Conservation (phyloP, 2,329 filamentous ascomycete species). For the Fusarium palustre region DNA sequence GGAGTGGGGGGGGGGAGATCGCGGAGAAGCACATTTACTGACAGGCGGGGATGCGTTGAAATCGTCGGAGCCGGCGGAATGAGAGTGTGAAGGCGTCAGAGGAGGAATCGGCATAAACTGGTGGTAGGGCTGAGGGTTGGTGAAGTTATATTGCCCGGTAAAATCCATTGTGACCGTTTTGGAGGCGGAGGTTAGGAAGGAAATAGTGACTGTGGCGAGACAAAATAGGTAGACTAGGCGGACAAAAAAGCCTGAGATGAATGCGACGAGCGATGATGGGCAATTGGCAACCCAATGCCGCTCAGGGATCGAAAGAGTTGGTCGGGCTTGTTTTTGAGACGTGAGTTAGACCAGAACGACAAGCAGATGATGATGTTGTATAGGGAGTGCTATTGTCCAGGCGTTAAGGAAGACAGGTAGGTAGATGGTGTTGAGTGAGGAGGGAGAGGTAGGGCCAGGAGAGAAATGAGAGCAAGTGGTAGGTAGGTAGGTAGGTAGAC, state of each 20-base stretch:
- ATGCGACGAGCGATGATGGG: neutral
- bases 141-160: conserved; percentile 60
- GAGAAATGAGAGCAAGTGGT: neutral
- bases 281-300: conserved; percentile 12
- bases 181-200: conserved; percentile 6
- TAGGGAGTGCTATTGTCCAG: conserved; percentile 23
- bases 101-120: conserved; percentile 66
- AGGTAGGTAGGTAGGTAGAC: neutral
- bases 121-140: conserved; percentile 63
- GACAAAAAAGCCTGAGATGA: conserved; percentile 7
- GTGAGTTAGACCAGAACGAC: neutral
- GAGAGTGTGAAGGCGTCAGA: conserved; percentile 67
- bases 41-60: conserved; percentile 68
- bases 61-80: conserved; percentile 66
- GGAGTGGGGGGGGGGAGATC: conserved; percentile 45
- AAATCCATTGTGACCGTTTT: conserved; percentile 61
- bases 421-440: conserved; percentile 14
- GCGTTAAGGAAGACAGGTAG: conserved; percentile 14
- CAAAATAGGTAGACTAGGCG: neutral
- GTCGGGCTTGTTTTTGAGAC: conserved; percentile 17
- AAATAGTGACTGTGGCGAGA: conserved; percentile 10
- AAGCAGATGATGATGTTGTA: conserved; percentile 13
- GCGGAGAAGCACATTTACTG: conserved; percentile 52
- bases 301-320: neutral
- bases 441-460: conserved; percentile 1